Evolutionary conservation across 1,284 basidiomycete species (phyloP).

Genomic region (Mycena sp.): DNA sequence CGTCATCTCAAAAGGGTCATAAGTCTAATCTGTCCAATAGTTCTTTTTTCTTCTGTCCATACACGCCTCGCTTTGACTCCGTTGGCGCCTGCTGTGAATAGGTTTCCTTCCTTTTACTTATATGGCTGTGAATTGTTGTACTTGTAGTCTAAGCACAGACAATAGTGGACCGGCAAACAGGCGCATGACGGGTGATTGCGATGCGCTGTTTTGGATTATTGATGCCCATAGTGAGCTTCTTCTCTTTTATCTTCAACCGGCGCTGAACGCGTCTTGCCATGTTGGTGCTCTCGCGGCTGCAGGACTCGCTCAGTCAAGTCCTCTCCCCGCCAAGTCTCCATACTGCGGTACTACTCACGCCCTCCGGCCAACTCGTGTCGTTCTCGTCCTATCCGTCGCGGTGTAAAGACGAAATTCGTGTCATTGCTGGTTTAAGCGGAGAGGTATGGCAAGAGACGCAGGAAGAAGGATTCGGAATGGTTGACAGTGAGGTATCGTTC

Average conservation of each 20-base stretch:
- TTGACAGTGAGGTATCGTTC: constrained; percentile 73
- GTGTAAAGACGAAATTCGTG: constrained; percentile 75
- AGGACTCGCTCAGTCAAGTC: constrained; percentile 65
- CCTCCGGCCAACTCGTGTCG: constrained; percentile 69
- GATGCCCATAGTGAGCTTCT: too few species aligned
- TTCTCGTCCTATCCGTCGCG: constrained; percentile 58
- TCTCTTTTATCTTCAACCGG: too few species aligned
- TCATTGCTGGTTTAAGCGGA: constrained; percentile 73
- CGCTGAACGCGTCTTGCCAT: constrained; percentile 41
- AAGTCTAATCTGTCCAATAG: not conserved
- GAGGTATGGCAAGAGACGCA: constrained; percentile 81
- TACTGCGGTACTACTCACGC: constrained; percentile 69
- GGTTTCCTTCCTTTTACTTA: not conserved
- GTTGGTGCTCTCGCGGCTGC: constrained; percentile 69
- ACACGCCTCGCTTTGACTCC: constrained; percentile 6
- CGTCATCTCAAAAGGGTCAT: constrained; percentile 14
- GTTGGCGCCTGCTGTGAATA: not conserved
- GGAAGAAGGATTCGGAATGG: constrained; percentile 69
- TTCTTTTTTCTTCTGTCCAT: not conserved
- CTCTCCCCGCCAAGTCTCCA: constrained; percentile 63
- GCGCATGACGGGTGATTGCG: too few species aligned
- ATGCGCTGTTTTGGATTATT: too few species aligned
- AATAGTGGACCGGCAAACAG: too few species aligned
- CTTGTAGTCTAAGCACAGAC: too few species aligned
- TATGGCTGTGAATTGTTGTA: constrained; percentile 21